A percentile compares a stretch with the other conserved stretches of the same genome.
Evolutionary conservation across 2,329 filamentous ascomycete species (phyloP).

Genomic region (Sporothrix humicola): DNA sequence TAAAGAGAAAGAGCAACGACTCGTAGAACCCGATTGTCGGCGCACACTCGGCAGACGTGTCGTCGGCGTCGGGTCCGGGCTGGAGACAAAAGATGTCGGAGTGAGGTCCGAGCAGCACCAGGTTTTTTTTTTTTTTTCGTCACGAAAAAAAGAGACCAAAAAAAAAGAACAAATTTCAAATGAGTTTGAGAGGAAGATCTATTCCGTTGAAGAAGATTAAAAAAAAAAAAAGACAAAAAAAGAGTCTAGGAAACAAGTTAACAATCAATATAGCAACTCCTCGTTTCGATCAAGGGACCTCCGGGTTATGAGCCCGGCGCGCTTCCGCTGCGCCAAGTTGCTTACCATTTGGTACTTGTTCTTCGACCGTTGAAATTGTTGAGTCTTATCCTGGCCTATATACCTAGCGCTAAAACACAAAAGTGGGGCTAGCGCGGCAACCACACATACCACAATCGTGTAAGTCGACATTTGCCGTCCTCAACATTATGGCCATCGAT

Average conservation of each 20-base stretch:
- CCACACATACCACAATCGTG: fast-evolving
- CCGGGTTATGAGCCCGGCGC: constrained; percentile 37
- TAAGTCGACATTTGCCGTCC: not conserved
- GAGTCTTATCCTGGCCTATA: not conserved
- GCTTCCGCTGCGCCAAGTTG: constrained; percentile 37
- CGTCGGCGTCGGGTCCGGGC: constrained; percentile 5
- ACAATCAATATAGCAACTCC: constrained; percentile 27
- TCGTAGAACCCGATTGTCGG: not conserved
- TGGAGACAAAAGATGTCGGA: not conserved
- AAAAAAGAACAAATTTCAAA: not conserved
- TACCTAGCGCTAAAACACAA: not conserved
- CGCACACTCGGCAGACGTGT: no score
- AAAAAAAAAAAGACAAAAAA: not conserved
- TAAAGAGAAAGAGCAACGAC: not conserved
- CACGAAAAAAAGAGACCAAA: not conserved
- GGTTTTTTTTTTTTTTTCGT: not conserved
- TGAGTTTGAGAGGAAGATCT: no score
- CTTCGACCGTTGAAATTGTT: not conserved
- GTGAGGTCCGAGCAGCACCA: not conserved
- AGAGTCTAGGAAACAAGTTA: not conserved
- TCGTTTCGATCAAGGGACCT: constrained; percentile 36
- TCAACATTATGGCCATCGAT: not conserved
- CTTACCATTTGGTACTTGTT: constrained; percentile 12
- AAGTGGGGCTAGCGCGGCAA: not conserved
- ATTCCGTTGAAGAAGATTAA: not conserved